Percentiles rank a stretch among this genome's conserved stretches.
These are phyloP conservation scores for Colletotrichum scovillei DNA, from an alignment of 2,329 filamentous ascomycete genomes.

Conservation along the genomic window DNA sequence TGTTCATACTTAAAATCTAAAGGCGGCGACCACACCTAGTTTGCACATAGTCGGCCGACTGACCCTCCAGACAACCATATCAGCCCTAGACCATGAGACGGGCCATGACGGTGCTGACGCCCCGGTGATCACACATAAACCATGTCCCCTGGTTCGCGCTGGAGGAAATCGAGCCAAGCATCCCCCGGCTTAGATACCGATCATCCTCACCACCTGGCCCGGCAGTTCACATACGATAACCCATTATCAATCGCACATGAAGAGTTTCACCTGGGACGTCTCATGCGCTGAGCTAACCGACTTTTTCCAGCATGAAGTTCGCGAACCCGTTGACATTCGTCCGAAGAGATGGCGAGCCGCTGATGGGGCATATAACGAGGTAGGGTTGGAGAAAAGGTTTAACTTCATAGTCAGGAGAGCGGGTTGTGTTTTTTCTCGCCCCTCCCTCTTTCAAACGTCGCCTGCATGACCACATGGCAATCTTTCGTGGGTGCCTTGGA, in stretches of 20 bases:
- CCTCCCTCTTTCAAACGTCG: neutral
- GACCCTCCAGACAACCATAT: slow-evolving; percentile 9
- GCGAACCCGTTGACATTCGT: slow-evolving; percentile 21
- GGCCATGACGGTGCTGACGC: neutral
- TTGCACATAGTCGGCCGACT: neutral
- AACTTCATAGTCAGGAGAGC: neutral
- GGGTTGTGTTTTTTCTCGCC: neutral
- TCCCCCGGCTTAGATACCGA: slow-evolving; percentile 9
- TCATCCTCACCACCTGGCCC: neutral
- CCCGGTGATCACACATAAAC: neutral
- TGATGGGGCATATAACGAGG: neutral
- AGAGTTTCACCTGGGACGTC: slow-evolving; percentile 22
- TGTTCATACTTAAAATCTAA: neutral
- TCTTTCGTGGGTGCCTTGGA: neutral
- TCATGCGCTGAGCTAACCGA: slow-evolving; percentile 2
- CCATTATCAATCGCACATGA: slow-evolving; percentile 21
- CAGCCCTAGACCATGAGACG: slow-evolving; percentile 2
- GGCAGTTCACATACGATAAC: slow-evolving; percentile 18
- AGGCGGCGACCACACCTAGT: neutral
- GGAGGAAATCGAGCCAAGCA: slow-evolving; percentile 2
- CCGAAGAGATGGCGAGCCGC: neutral
- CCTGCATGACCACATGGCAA: slow-evolving; percentile 3
- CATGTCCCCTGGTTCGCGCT: slow-evolving; percentile 1
- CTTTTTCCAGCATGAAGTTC: slow-evolving; percentile 2
- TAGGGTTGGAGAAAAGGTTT: neutral